Evolutionary conservation across 2,329 filamentous ascomycete species (phyloP).

Genomic region (Fusarium coicis): DNA sequence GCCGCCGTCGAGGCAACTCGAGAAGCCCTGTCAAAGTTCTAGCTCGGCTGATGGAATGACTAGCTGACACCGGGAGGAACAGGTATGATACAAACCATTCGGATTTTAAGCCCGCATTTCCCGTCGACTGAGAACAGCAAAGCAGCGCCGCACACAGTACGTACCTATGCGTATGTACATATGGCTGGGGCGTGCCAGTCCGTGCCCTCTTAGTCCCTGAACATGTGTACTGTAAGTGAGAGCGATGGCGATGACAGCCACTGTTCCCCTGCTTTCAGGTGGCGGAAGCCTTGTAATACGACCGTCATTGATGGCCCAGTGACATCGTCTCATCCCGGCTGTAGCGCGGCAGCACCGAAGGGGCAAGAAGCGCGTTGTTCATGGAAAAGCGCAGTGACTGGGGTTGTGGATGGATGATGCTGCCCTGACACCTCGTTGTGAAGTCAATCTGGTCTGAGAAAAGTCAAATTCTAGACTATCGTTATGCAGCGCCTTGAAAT

Average conservation of each 20-base stretch:
- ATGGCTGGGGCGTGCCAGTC: conserved; percentile 9
- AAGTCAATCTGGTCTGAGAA: conserved; percentile 16
- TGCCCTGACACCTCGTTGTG: conserved; percentile 34
- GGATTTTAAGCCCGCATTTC: not conserved
- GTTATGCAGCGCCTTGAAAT: not conserved
- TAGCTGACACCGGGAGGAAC: not conserved
- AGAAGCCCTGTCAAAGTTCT: conserved; percentile 45
- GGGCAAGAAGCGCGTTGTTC: conserved; percentile 21
- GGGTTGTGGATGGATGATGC: conserved; percentile 38
- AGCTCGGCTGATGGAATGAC: conserved; percentile 33
- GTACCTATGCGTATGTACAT: not conserved
- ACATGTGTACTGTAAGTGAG: not conserved
- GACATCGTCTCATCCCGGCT: conserved; percentile 21
- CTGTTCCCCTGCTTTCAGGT: conserved; percentile 14
- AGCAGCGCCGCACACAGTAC: not conserved
- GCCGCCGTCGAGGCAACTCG: conserved; percentile 28
- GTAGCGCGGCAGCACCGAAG: conserved; percentile 36
- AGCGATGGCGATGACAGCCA: conserved; percentile 11
- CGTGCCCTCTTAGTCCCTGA: conserved; percentile 1
- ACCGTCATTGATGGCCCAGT: conserved; percentile 30
- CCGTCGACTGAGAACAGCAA: not conserved
- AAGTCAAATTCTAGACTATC: conserved; percentile 3
- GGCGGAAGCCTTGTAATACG: conserved; percentile 26
- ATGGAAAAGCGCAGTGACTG: conserved; percentile 10
- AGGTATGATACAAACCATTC: conserved; percentile 1